Percentiles rank a stretch among this genome's conserved stretches.
phyloP scores from a whole-genome alignment of 371 early-diverging fungal genomes.

The Paraphysoderma sedebokerense region DNA sequence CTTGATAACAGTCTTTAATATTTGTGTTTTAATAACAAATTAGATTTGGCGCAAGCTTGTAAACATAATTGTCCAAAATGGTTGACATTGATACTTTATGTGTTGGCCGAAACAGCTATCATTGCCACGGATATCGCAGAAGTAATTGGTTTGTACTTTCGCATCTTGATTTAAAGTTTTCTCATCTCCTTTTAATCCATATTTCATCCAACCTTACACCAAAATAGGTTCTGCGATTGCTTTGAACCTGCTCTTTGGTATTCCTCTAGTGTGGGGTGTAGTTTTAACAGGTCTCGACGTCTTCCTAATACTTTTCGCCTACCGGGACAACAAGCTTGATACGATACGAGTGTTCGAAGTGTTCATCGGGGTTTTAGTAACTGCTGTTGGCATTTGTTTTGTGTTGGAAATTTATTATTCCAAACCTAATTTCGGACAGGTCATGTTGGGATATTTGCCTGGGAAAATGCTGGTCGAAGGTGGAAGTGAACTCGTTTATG shows the following conservation, averaged over 20 bases:
- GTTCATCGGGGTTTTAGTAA: constrained; percentile 46
- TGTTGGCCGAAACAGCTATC: constrained; percentile 55
- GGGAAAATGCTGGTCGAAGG: constrained; percentile 35
- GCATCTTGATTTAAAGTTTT: too few relatives aligned
- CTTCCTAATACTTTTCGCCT: constrained; percentile 45
- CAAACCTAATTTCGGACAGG: constrained; percentile 35
- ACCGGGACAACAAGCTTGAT: constrained; percentile 29
- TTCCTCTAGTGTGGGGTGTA: constrained; percentile 58
- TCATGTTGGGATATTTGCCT: constrained; percentile 50
- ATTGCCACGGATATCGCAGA: constrained; percentile 62
- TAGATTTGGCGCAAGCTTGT: constrained; percentile 53
- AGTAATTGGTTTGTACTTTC: too few relatives aligned
- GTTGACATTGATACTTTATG: constrained; percentile 38
- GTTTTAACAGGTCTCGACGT: constrained; percentile 61
- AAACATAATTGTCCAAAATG: constrained; percentile 31
- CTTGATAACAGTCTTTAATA: too few relatives aligned
- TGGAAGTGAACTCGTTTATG: constrained; percentile 38
- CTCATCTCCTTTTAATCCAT: too few relatives aligned
- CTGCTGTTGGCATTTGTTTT: constrained; percentile 49
- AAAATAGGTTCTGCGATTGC: constrained; percentile 74
- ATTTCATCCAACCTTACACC: too few relatives aligned
- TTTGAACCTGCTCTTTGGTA: constrained; percentile 47
- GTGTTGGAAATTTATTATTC: constrained; percentile 36
- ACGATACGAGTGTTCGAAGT: constrained; percentile 42
- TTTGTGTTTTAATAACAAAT: too few relatives aligned